Conservation (phyloP, 805 yeast genomes). For the Brettanomyces bruxellensis region DNA sequence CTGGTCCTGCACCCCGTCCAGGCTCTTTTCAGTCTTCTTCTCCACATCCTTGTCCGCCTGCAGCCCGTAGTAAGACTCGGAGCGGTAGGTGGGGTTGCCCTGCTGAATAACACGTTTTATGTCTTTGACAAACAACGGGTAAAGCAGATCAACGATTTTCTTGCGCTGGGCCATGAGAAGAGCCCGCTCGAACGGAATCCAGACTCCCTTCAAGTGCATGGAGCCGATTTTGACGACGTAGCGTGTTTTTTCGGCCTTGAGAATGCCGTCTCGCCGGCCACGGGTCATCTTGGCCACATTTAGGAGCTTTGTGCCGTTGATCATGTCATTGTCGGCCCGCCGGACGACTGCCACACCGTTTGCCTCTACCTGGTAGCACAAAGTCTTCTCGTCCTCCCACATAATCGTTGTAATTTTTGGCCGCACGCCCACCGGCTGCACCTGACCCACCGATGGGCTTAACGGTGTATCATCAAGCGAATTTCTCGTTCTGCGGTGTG, state of each 20-base stretch:
- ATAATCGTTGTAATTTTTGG: constrained; percentile 61
- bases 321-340: constrained; percentile 65
- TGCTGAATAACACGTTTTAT: constrained; percentile 39
- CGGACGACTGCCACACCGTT: constrained; percentile 59
- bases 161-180: constrained; percentile 61
- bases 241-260: constrained; percentile 56
- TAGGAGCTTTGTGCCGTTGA: constrained; percentile 60
- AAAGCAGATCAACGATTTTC: constrained; percentile 48
- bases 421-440: constrained; percentile 34
- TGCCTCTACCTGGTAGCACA: constrained; percentile 66
- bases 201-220: constrained; percentile 66
- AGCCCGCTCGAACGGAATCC: constrained; percentile 71
- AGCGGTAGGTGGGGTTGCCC: constrained; percentile 25
- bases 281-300: constrained; percentile 69
- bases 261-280: constrained; percentile 63
- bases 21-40: neutral
- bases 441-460: constrained; percentile 27
- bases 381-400: constrained; percentile 70
- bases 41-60: too few relatives aligned
- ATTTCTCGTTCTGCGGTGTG: neutral
- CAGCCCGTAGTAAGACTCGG: constrained; percentile 9
- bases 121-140: constrained; percentile 57
- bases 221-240: constrained; percentile 70
- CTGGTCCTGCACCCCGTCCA: neutral
- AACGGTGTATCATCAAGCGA: constrained; percentile 9